phyloP scores from a whole-genome alignment of 1,284 basidiomycete species.

The Ganoderma multipileum region DNA sequence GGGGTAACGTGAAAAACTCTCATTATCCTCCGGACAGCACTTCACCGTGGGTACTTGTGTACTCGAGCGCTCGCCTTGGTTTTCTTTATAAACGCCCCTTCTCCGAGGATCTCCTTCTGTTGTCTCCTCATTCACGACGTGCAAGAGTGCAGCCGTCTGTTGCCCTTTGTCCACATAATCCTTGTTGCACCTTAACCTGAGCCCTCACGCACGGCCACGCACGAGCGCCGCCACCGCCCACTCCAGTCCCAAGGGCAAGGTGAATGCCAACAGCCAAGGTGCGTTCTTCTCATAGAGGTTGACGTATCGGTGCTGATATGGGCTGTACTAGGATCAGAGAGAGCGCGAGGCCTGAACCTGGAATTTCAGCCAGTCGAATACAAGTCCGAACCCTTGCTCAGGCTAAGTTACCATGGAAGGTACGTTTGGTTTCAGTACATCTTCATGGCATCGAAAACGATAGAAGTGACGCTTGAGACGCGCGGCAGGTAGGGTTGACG shows the following conservation, averaged over 20 bases:
- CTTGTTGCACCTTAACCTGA: constrained; percentile 5
- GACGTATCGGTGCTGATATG: not conserved
- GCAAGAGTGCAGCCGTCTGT: constrained; percentile 1
- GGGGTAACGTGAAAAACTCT: too few species aligned
- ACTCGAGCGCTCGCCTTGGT: too few species aligned
- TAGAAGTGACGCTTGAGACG: constrained; percentile 14
- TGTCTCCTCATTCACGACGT: too few species aligned
- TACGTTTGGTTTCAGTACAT: constrained; percentile 10
- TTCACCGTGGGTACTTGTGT: too few species aligned
- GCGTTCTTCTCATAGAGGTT: not conserved
- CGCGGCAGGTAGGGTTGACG: constrained; percentile 28
- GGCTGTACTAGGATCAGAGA: not conserved
- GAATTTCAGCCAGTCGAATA: constrained; percentile 2
- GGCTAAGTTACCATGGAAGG: not conserved
- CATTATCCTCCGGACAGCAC: too few species aligned
- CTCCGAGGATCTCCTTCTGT: too few species aligned
- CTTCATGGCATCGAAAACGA: constrained; percentile 13
- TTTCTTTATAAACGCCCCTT: too few species aligned
- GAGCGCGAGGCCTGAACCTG: not conserved
- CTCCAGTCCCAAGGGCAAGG: constrained; percentile 9
- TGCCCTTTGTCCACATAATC: not conserved
- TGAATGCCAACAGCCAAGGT: not conserved
- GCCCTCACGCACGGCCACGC: constrained; percentile 23
- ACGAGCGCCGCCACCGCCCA: not conserved
- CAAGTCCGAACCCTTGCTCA: not conserved